Percentiles rank a stretch among this genome's conserved stretches.
These are phyloP conservation scores for Plasmodium vinckei DNA, from an alignment of 169 alveolate species.

Conservation along the genomic window DNA sequence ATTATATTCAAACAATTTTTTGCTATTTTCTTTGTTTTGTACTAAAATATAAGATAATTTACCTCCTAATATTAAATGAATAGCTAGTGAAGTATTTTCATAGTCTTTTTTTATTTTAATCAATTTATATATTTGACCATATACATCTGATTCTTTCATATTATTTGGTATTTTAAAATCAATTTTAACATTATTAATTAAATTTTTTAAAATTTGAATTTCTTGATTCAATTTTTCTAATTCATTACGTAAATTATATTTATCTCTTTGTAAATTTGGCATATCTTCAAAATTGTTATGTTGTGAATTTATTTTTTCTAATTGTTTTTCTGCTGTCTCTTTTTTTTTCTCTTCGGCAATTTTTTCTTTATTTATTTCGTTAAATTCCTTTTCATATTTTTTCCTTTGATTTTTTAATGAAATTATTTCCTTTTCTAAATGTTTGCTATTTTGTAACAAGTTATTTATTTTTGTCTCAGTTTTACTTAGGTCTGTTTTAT, in stretches of 20 bases:
- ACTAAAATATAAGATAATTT: constrained; percentile 81
- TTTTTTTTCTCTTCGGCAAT: constrained; percentile 75
- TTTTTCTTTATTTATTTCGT: constrained; percentile 79
- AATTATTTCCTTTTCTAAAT: constrained; percentile 75
- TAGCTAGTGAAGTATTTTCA: constrained; percentile 78
- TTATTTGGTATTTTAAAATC: constrained; percentile 41
- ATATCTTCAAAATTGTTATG: constrained; percentile 67
- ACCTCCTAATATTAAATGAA: constrained; percentile 80
- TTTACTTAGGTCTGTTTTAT: constrained; percentile 71
- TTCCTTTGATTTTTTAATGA: constrained; percentile 62
- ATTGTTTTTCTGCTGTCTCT: constrained; percentile 69
- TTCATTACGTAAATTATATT: constrained; percentile 50
- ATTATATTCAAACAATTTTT: constrained; percentile 79
- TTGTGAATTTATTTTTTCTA: constrained; percentile 60
- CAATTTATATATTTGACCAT: constrained; percentile 83
- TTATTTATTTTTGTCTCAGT: constrained; percentile 66
- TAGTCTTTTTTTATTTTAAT: constrained; percentile 76
- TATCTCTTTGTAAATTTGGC: constrained; percentile 70
- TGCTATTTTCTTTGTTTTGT: constrained; percentile 79
- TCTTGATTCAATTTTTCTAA: constrained; percentile 54
- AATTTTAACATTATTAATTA: constrained; percentile 50
- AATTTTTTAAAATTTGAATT: constrained; percentile 35
- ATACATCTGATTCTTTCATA: constrained; percentile 49
- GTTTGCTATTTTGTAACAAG: constrained; percentile 60
- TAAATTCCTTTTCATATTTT: constrained; percentile 78